Evolutionary conservation across 768 basidiomycete species (phyloP).

Genomic region (Pholiota microspora): DNA sequence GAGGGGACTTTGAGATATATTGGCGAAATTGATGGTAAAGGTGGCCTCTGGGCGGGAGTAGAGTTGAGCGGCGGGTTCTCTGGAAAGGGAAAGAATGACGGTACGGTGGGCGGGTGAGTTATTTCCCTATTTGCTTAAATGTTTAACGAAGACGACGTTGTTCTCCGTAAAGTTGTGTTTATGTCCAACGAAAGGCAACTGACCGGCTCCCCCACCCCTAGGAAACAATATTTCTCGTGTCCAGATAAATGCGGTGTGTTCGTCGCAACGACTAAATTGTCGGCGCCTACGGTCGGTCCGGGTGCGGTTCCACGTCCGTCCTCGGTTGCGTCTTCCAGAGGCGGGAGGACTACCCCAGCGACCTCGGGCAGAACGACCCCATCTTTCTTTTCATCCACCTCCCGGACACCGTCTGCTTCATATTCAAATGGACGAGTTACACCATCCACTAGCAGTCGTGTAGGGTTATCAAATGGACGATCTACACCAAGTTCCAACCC

Average conservation of each 20-base stretch:
- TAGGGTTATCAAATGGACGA: constrained; percentile 39
- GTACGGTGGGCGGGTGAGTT: constrained; percentile 83
- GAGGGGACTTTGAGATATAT: constrained; percentile 82
- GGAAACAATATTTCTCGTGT: constrained; percentile 83
- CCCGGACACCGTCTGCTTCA: constrained; percentile 34
- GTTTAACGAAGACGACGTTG: background rate
- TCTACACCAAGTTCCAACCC: constrained; percentile 35
- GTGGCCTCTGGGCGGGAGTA: constrained; percentile 91
- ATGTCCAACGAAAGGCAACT: background rate
- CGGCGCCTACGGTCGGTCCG: constrained; percentile 65
- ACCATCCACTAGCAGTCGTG: constrained; percentile 43
- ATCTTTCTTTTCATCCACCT: constrained; percentile 32
- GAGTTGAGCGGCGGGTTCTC: constrained; percentile 82
- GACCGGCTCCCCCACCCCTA: constrained; percentile 26
- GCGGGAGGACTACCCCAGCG: constrained; percentile 61
- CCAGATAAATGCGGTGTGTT: constrained; percentile 89
- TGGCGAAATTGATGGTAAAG: constrained; percentile 86
- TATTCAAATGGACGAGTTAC: constrained; percentile 38
- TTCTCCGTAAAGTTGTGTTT: background rate
- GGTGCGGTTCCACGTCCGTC: constrained; percentile 57
- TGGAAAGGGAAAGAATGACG: constrained; percentile 96
- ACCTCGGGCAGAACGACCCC: constrained; percentile 51
- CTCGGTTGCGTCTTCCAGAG: constrained; percentile 76
- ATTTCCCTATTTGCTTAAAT: constrained; percentile 9
- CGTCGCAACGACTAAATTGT: constrained; percentile 79